A percentile compares a stretch with the other conserved stretches of the same genome.
Evolutionary conservation across 306 rosid genomes (phyloP).

Genomic region (Citrullus mucosospermus): DNA sequence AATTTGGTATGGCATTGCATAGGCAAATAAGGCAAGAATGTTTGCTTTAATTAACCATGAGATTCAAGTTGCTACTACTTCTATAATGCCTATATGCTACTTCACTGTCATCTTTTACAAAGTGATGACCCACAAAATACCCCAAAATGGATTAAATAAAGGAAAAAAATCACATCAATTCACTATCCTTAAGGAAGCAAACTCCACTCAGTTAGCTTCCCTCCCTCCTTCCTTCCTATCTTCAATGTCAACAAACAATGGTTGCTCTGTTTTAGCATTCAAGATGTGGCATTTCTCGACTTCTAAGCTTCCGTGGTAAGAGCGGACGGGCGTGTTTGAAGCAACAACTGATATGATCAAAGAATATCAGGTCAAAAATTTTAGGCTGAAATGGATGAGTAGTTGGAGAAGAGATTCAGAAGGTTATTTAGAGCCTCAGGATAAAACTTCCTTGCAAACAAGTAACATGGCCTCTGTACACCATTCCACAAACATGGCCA

Average conservation of each 20-base stretch:
- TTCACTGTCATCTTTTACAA: constrained; percentile 11
- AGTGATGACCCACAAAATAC: background rate
- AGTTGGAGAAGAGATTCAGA: constrained; percentile 62
- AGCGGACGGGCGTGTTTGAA: constrained; percentile 1
- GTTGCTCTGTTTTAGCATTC: background rate
- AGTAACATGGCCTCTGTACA: constrained; percentile 72
- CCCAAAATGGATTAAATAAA: background rate
- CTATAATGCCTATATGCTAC: constrained; percentile 1
- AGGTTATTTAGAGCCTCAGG: constrained; percentile 62
- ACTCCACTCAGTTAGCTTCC: background rate
- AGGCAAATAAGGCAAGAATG: background rate
- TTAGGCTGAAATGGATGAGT: constrained; percentile 52
- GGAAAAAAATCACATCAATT: background rate
- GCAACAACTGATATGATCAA: constrained; percentile 49
- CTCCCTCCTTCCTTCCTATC: background rate
- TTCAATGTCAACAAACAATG: background rate
- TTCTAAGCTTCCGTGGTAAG: background rate
- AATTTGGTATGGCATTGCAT: background rate
- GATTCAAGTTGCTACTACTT: background rate
- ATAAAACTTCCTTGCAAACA: constrained; percentile 89
- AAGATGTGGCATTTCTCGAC: background rate
- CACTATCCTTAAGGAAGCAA: background rate
- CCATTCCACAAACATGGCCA: constrained; percentile 99
- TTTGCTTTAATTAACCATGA: background rate
- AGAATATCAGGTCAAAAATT: constrained; percentile 49